Evolutionary conservation across 345 rosid genomes (phyloP), one percentile per base, ranked within the genome.

Genomic region (Acer yangbiense): DNA sequence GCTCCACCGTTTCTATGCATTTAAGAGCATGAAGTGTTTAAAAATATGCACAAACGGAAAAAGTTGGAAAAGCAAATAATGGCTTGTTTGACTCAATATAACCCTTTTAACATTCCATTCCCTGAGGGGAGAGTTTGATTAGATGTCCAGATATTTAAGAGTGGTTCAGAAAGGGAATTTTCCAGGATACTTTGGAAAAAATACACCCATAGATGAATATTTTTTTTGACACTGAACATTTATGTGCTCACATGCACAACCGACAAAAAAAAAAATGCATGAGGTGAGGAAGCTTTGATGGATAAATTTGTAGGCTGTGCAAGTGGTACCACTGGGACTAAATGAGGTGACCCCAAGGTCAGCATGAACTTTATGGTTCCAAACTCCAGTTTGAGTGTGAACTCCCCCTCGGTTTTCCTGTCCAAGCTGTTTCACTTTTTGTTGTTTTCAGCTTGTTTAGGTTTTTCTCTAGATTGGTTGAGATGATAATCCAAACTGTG

Each of bases 11-110:
- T 66, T 50, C 60, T 66, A 35, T 65, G 48, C 13, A 35, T 35
- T n/a, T 65, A n/a, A 74, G 57, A 41, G 29, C 12, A 9, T 35
- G 29, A 14, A 73, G 68, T 46, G 54, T 65, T 20, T 65, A 75
- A n/a, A 46, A 74, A 35, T 35, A 35, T 35, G 39, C 39, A 35
- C 39, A 35, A 35, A 35, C 39, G 39, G 39, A 35, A 35, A 35
- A 35, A 5, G 39, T 35, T 64, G 43, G 21, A 10, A 23, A 14
- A 6, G 6, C 35, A 32, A 32, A 32, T 32, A 32, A 13, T 48
- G 41, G 41, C 39, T 69, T 69, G 10, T 50, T 58, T 27, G 21
- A 54, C 61, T 27, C 13, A 69, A 69, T 69, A 43, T 23, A 12
- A 23, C 16, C 9, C 32, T 13, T 67, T 44, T 21, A 69, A 69